Base-by-base conservation (phyloP, 2,329 filamentous ascomycete species). In the Ustilaginoidea virens region DNA sequence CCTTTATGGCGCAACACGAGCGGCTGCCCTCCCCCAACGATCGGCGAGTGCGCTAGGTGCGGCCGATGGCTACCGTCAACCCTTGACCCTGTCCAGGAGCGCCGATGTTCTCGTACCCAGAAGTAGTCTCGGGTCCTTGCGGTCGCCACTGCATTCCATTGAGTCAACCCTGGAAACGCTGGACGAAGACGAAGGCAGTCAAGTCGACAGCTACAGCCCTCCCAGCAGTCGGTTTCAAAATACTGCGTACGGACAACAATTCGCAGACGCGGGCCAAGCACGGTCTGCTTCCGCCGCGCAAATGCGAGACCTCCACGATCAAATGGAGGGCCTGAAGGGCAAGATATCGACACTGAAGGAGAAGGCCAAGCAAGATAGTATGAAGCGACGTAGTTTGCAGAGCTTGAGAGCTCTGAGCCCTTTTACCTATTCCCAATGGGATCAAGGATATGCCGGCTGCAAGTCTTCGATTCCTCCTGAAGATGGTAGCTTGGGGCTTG, bases 321-420 rank as follows among this genome's bases (percentile, higher is more conserved):
- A 92, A 48, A 81, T 93, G 69, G 74, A 79, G 32, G 82, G 80
- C 30, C 61, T 93, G 26, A 86, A 85, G 46, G 81, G 80, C 34
- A 82, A 83, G 43, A 85, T 93, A 20, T 86, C 82, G 2, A 78
- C 63, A 11, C 53, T 93, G 23, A 78, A 80, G 41, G 74, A 85
- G 36, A 76, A 82, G 41, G 79, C 81, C 0, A 70, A 79, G 13
- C 80, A 79, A 33, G 85, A 92, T 41, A 83, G 69, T 40, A 52
- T 92, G 42, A 75, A 80, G 43, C 69, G 85, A 28, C 69, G 75
- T 31, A 92, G 81, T 48, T 51, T 86, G 29, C 76, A 82, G 40
- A 85, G 69, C 43, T 53, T 87, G 34, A 69, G 80, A 21, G 78
- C 74, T 2, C 74, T 76, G 0, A 90, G 78, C 44, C 83, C 81